Evolutionary conservation across 805 yeast genomes (phyloP).

Genomic region (Dipodascus geniculatus): DNA sequence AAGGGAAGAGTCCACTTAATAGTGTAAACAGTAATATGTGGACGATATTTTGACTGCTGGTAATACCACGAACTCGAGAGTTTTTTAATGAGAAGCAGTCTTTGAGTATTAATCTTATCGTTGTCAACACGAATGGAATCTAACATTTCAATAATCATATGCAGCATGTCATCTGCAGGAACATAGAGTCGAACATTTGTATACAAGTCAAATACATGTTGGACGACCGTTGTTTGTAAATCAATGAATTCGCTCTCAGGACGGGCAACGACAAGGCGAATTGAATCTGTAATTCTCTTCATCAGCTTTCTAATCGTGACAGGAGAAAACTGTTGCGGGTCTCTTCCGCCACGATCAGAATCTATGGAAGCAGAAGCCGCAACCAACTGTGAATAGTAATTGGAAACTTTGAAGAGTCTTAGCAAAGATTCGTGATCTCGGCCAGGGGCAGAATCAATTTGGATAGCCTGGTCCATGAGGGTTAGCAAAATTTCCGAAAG

Average conservation of each 20-base stretch:
- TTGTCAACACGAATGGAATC: conserved; percentile 46
- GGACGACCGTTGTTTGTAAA: conserved; percentile 46
- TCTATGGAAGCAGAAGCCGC: conserved; percentile 14
- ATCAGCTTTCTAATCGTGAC: conserved; percentile 7
- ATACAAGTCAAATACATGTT: conserved; percentile 45
- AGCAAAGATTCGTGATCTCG: conserved; percentile 5
- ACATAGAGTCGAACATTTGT: conserved; percentile 31
- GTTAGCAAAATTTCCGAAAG: conserved; percentile 29
- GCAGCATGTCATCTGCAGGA: conserved; percentile 30
- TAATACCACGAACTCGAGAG: conserved; percentile 19
- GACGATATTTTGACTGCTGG: conserved; percentile 13
- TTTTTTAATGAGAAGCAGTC: conserved; percentile 46
- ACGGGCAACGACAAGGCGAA: conserved; percentile 5
- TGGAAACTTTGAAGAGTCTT: conserved; percentile 11
- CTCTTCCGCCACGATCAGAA: conserved; percentile 11
- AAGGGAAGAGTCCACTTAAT: conserved; percentile 20
- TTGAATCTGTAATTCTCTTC: conserved; percentile 10
- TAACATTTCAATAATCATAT: conserved; percentile 34
- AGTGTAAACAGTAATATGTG: conserved; percentile 17
- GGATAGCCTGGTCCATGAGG: conserved; percentile 4
- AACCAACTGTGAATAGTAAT: conserved; percentile 10
- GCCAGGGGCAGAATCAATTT: conserved; percentile 4
- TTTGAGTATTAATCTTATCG: conserved; percentile 43
- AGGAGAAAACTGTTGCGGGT: conserved; percentile 6
- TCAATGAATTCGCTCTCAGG: conserved; percentile 10